Conservation (phyloP, 1,284 basidiomycete species). For the Sanguinoderma infundibulare region DNA sequence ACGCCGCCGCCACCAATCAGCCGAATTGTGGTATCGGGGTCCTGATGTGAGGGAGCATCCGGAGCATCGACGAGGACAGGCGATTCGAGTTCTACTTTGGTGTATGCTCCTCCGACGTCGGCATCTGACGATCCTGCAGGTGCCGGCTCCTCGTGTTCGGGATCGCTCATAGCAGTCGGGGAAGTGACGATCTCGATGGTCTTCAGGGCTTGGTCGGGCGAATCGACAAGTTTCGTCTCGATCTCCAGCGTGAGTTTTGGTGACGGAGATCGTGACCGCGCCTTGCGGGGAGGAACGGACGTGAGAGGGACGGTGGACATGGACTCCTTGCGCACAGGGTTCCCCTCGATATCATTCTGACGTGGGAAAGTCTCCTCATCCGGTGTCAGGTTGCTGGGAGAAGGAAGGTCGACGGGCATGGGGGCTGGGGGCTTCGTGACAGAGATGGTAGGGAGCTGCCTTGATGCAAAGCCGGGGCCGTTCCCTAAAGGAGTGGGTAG, state of each 20-base stretch:
- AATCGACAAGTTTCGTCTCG: constrained; percentile 11
- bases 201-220: constrained; percentile 9
- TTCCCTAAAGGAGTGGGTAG: constrained; percentile 29
- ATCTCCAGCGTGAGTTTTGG: constrained; percentile 15
- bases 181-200: neutral
- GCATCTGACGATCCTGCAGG: constrained; percentile 13
- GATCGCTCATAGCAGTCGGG: constrained; percentile 19
- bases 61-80: constrained; percentile 27
- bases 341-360: constrained; percentile 38
- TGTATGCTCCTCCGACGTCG: neutral
- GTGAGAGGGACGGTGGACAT: constrained; percentile 17
- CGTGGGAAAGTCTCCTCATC: constrained; percentile 39
- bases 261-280: constrained; percentile 18
- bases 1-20: constrained; percentile 57
- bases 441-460: constrained; percentile 55
- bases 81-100: constrained; percentile 29
- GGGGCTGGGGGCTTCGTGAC: constrained; percentile 74
- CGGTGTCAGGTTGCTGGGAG: constrained; percentile 54
- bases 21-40: constrained; percentile 50
- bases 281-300: constrained; percentile 18
- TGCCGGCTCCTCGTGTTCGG: constrained; percentile 21
- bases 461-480: constrained; percentile 27
- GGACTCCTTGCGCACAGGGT: constrained; percentile 9
- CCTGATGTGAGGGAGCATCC: constrained; percentile 17
- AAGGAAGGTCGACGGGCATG: constrained; percentile 66